Evolutionary conservation across 1,284 basidiomycete species (phyloP), one percentile per base, ranked within the genome.

Genomic region (Afroboletus lepidellus): DNA sequence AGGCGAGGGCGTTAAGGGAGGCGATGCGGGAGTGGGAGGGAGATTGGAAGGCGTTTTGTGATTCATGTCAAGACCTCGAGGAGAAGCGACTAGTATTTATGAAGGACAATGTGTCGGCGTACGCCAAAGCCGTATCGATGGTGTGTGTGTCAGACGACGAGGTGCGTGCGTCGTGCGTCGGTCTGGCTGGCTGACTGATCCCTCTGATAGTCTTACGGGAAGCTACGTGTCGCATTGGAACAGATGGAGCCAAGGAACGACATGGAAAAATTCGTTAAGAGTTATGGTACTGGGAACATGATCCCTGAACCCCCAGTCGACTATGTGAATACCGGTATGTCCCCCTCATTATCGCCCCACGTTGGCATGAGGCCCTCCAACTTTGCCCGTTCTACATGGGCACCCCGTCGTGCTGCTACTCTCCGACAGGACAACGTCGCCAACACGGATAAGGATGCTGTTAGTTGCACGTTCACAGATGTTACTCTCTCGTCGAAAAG

Each of bases 121-220:
- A 93, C 67, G 94, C 96, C 2, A 99, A 99, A 69, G 87, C 90
- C 1, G 87, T 98, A 18, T 97, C 94, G 5, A 92, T 91, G 8
- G 91, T 98, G 23, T 98, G 97, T 65, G 95, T 99, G 13, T 79
- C 87, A 18, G 96, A 99, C 66, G 97, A 99, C 67, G 93, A 97
- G 80, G 93, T 93, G 63, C 59, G 86, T 77, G 15, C 51, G 36
- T 39, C 24, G 41, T 46, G 11, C 15, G 30, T 42, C 15, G 49
- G 23, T 47, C 37, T 1, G 6, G 18, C 34, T 8, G 41, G 13
- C 37, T 45, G 38, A 41, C 32, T 39, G 8, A 33, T 30, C 29
- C 15, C 29, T 30, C 29, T 30, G 29, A 8, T 11, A 30, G 29
- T 30, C 29, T 3, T 30, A 13, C 29, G 12, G 12, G 27, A 29